These are phyloP conservation scores for Mycena rosella DNA, from an alignment of 768 basidiomycete species.

Conservation along the genomic window DNA sequence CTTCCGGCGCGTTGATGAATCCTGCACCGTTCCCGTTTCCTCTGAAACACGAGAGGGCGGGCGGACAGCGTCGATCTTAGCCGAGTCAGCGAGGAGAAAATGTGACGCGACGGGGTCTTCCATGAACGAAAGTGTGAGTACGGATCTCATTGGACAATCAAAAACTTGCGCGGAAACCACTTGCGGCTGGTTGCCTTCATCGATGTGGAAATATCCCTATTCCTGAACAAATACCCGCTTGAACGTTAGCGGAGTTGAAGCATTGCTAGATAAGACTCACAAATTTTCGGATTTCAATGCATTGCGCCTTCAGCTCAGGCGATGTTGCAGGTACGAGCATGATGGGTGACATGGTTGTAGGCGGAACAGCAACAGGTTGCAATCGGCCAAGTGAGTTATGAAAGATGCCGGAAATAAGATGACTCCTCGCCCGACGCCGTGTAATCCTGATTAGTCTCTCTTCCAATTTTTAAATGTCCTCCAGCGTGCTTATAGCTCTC, in stretches of 20 bases:
- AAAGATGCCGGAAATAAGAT: not conserved
- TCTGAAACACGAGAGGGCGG: not conserved
- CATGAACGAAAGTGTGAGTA: not conserved
- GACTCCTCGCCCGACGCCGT: no score
- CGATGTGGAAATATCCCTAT: slow-evolving; percentile 7
- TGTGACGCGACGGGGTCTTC: slow-evolving; percentile 6
- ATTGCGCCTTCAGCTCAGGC: not conserved
- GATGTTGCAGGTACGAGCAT: slow-evolving; percentile 3
- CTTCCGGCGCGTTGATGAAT: not conserved
- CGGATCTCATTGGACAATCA: not conserved
- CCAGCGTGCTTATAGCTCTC: no score
- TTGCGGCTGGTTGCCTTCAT: slow-evolving; percentile 14
- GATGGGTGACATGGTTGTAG: not conserved
- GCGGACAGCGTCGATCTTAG: not conserved
- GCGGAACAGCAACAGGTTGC: no score
- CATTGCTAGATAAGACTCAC: not conserved
- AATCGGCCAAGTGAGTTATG: not conserved
- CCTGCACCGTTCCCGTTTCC: not conserved
- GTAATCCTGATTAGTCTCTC: no score
- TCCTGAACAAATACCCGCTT: slow-evolving; percentile 10
- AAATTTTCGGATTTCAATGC: slow-evolving; percentile 3
- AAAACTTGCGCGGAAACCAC: not conserved
- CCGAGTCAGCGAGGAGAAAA: not conserved
- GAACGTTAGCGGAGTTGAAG: not conserved
- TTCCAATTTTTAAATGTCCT: no score